Percentiles rank a stretch among this genome's conserved stretches.
Conservation (phyloP, 2,329 filamentous ascomycete species). For the Fusarium sp. region DNA sequence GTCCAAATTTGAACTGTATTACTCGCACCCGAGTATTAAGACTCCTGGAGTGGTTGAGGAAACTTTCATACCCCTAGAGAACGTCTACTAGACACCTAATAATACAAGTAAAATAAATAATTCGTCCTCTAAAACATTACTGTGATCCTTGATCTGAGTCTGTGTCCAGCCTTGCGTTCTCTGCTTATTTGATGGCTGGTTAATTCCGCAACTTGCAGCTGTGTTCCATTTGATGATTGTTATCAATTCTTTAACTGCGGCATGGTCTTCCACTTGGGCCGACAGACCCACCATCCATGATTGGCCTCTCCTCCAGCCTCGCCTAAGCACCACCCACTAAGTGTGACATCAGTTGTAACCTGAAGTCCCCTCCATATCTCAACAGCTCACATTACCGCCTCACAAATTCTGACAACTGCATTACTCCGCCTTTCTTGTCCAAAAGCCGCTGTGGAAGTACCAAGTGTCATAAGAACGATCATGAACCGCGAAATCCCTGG, state of each 20-base stretch:
- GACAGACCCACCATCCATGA: not conserved
- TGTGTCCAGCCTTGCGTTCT: too few species aligned
- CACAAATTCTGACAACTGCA: not conserved
- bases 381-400: not conserved
- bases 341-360: not conserved
- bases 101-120: conserved; percentile 55
- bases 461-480: not conserved
- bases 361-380: not conserved
- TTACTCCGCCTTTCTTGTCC: not conserved
- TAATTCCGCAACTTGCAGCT: too few species aligned
- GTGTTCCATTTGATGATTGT: too few species aligned
- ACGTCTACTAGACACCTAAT: conserved; percentile 56
- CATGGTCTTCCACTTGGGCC: too few species aligned
- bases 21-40: conserved; percentile 50
- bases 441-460: not conserved
- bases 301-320: not conserved
- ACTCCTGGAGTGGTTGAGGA: conserved; percentile 50
- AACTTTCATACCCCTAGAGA: conserved; percentile 53
- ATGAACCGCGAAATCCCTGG: conserved; percentile 60
- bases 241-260: too few species aligned
- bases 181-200: not conserved
- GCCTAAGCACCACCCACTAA: not conserved
- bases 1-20: conserved; percentile 55
- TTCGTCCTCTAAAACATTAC: not conserved
- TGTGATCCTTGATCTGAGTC: not conserved